Percentiles rank a stretch among this genome's conserved stretches.
These are phyloP conservation scores for Hypoxylon fuscum DNA, from an alignment of 495 filamentous ascomycete species.

Conservation along the genomic window DNA sequence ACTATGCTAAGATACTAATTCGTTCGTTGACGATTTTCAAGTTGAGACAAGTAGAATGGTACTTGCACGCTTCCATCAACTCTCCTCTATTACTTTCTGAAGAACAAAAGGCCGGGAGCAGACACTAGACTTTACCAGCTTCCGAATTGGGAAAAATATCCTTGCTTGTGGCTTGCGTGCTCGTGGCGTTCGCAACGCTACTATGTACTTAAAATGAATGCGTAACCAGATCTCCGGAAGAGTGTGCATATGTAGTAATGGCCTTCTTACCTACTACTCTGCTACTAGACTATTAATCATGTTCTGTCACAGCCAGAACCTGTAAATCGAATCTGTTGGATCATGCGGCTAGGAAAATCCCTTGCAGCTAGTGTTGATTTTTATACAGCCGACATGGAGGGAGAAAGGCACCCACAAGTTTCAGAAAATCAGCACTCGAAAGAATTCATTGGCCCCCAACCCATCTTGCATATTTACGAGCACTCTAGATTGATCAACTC, in stretches of 20 bases:
- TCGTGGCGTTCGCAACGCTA: slow-evolving; percentile 24
- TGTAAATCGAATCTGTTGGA: slow-evolving; percentile 1
- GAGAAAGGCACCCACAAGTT: slow-evolving; percentile 29
- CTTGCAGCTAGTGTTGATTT: not conserved
- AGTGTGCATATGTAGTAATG: not conserved
- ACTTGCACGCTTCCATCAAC: not conserved
- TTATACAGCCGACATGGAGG: slow-evolving; percentile 25
- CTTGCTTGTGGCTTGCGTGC: slow-evolving; percentile 29
- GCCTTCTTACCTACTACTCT: not conserved
- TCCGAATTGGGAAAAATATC: slow-evolving; percentile 25
- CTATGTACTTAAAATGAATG: slow-evolving; percentile 14
- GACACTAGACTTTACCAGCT: slow-evolving; percentile 14
- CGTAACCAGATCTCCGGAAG: slow-evolving; percentile 14
- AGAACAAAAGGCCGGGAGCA: slow-evolving; percentile 7
- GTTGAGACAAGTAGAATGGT: not conserved
- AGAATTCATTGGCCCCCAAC: slow-evolving; percentile 25
- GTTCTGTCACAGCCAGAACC: too few relatives aligned
- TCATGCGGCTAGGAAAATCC: slow-evolving; percentile 18
- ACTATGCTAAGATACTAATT: not conserved
- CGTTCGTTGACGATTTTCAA: not conserved
- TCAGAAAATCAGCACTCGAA: slow-evolving; percentile 14
- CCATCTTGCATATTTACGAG: slow-evolving; percentile 8
- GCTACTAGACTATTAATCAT: too few relatives aligned
- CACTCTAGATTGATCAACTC: slow-evolving; percentile 10
- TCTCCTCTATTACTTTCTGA: not conserved